Evolutionary conservation across 331 rosid species (phyloP), one percentile per base, ranked within the genome.

Genomic region (Arachis monticola): DNA sequence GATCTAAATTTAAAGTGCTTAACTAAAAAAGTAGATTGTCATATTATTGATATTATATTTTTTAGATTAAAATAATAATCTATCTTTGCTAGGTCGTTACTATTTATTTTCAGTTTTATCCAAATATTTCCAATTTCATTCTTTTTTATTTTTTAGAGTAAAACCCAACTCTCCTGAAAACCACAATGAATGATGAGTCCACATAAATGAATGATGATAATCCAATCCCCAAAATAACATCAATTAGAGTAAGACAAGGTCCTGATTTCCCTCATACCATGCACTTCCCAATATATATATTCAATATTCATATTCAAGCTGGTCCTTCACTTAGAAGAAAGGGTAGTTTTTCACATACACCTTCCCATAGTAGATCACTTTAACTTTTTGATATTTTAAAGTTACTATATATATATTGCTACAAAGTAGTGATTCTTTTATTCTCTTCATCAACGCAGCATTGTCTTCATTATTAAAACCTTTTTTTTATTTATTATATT

Each of bases 161-260:
- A 17, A 17, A 17, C 22, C 22, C 22, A 17, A 17, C 22, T 17
- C 22, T 17, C 22, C 22, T 17, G 22, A 17, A 17, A 17, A 17
- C 22, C 22, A 17, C 22, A 17, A 17, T 17, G 22, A 17, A 17
- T 17, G 22, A 17, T 17, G 22, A 17, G 22, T 17, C 22, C 22
- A 17, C 22, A 17, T 17, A 13, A 30, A 62, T 7, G 31, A 56
- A 57, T 70, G 75, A 57, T 70, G 42, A 2, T 27, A 45, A 59
- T 52, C 42, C 80, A 76, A 67, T 56, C 61, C 41, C 51, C 68
- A 67, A 60, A 10, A 63, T 30, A 57, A 32, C 3, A 32, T 32
- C 38, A 1, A 8, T 13, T 10, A 22, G 82, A 83, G 85, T 67
- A 75, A 83, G 87, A 83, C 85, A 83, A 80, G 84, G 82, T 2